These are phyloP conservation scores for Alternaria triticimaculans DNA, from an alignment of 2,329 filamentous ascomycete species.

Conservation along the genomic window DNA sequence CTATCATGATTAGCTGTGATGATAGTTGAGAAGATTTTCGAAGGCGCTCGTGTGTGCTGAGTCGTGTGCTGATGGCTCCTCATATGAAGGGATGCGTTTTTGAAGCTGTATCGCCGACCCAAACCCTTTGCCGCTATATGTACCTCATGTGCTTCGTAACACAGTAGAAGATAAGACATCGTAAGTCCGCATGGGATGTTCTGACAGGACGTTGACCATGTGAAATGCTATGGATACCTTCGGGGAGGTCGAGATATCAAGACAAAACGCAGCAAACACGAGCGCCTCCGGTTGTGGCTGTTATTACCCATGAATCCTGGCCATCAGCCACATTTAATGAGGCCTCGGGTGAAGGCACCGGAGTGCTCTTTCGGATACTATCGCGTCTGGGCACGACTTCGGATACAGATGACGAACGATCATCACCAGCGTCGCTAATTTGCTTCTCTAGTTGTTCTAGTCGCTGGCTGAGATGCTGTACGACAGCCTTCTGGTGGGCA, in stretches of 20 bases:
- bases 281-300: not conserved
- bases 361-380: not conserved
- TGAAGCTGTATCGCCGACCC: not conserved
- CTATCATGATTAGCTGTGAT: slow-evolving; percentile 18
- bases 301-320: slow-evolving; percentile 27
- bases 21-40: not conserved
- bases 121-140: not conserved
- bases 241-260: not conserved
- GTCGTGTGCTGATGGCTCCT: not conserved
- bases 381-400: not conserved
- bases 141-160: not conserved
- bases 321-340: slow-evolving; percentile 23
- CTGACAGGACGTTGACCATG: not conserved
- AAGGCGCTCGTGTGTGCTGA: not conserved
- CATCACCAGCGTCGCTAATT: slow-evolving; percentile 9
- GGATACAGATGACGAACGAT: slow-evolving; percentile 4
- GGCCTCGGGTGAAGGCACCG: slow-evolving; percentile 18
- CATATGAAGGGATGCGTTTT: not conserved
- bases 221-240: not conserved
- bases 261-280: not conserved
- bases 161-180: not conserved
- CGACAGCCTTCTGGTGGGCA: slow-evolving; percentile 28
- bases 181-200: not conserved
- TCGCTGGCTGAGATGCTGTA: slow-evolving; percentile 28
- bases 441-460: slow-evolving; percentile 37